phyloP scores from a whole-genome alignment of 768 basidiomycete genomes.

The Phanerodontia chrysosporium region DNA sequence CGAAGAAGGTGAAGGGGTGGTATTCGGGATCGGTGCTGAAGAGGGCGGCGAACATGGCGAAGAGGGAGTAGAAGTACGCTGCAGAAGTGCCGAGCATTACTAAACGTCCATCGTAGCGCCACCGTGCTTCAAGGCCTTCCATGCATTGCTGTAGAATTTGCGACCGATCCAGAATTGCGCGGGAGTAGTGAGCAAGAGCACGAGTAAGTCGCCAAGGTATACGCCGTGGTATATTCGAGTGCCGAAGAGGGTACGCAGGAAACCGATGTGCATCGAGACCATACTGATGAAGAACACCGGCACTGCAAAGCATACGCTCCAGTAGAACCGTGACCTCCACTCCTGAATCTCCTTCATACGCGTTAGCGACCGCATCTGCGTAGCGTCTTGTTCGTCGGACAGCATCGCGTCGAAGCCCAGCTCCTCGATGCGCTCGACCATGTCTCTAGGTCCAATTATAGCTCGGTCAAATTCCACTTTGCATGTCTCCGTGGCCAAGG shows the following conservation, averaged over 20 bases:
- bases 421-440: conserved; percentile 84
- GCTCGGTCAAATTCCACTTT: conserved; percentile 72
- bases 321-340: conserved; percentile 77
- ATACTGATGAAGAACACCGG: conserved; percentile 95
- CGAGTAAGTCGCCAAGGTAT: conserved; percentile 77
- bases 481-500: conserved; percentile 72
- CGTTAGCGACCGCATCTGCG: conserved; percentile 81
- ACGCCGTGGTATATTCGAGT: conserved; percentile 58
- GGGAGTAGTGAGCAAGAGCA: conserved; percentile 77
- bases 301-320: conserved; percentile 72
- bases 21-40: conserved; percentile 62
- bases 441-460: conserved; percentile 74
- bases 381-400: conserved; percentile 72
- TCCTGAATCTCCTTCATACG: conserved; percentile 89
- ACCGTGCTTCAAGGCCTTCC: conserved; percentile 84
- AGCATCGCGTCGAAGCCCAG: conserved; percentile 90
- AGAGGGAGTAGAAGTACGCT: conserved; percentile 86
- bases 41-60: conserved; percentile 60
- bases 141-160: conserved; percentile 87
- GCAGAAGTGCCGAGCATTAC: conserved; percentile 93
- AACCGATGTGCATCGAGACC: conserved; percentile 68
- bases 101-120: conserved; percentile 96
- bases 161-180: conserved; percentile 90
- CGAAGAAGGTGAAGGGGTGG: conserved; percentile 90
- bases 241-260: conserved; percentile 49